A percentile compares a stretch with the other conserved stretches of the same genome.
Evolutionary conservation across 192 early-diverging fungal genomes (phyloP).

Genomic region (Linnemannia zychae): DNA sequence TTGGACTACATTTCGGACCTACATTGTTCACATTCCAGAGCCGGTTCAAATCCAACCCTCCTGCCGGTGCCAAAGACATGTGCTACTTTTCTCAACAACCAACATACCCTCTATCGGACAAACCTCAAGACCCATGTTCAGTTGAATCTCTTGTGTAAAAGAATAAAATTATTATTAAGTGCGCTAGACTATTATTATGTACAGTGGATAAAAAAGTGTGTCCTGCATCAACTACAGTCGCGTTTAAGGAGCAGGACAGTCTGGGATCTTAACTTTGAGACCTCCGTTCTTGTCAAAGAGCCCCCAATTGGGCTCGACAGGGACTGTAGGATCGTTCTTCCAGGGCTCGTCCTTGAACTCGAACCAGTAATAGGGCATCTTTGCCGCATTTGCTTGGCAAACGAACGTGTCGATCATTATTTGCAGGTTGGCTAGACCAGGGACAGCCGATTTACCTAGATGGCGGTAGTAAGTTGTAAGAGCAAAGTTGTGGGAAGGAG

Average conservation of each 20-base stretch:
- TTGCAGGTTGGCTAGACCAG: slow-evolving; percentile 47
- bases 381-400: slow-evolving; percentile 43
- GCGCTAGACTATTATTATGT: background rate
- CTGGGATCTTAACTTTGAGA: slow-evolving; percentile 56
- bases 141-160: too few species aligned
- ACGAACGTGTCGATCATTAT: slow-evolving; percentile 50
- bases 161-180: background rate
- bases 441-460: slow-evolving; percentile 29
- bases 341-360: slow-evolving; percentile 62
- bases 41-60: slow-evolving; percentile 32
- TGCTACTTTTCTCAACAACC: background rate
- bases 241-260: slow-evolving; percentile 31
- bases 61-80: background rate
- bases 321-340: slow-evolving; percentile 45
- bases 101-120: background rate
- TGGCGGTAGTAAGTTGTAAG: background rate
- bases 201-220: too few species aligned
- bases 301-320: slow-evolving; percentile 56
- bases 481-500: background rate
- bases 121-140: too few species aligned
- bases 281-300: slow-evolving; percentile 47
- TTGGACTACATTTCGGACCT: slow-evolving; percentile 15
- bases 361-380: slow-evolving; percentile 59
- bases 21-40: background rate
- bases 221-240: background rate